A percentile compares a stretch with the other conserved stretches of the same genome.
Evolutionary conservation across 371 early-diverging fungal genomes (phyloP).

Genomic region (Circinella umbellata): DNA sequence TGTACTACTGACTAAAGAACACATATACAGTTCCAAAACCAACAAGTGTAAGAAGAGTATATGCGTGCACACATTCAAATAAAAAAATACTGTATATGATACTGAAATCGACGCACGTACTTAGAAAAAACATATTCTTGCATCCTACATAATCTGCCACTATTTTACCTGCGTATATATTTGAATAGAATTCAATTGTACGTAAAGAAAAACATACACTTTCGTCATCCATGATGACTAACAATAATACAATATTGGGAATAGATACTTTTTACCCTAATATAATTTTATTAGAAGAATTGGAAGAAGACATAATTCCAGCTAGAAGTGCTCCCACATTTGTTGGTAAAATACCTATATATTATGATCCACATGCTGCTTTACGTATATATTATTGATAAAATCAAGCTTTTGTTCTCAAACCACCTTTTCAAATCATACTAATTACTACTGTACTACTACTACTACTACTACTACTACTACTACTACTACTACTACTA

Average conservation of each 20-base stretch:
- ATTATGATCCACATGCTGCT: not conserved
- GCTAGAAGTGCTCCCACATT: not conserved
- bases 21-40: not conserved
- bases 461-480: too few relatives aligned
- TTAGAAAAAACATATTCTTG: not conserved
- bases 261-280: not conserved
- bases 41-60: not conserved
- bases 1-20: not conserved
- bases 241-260: not conserved
- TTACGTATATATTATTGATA: not conserved
- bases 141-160: not conserved
- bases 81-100: not conserved
- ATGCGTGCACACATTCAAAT: not conserved
- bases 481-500: too few relatives aligned
- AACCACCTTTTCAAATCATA: not conserved
- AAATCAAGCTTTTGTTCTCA: not conserved
- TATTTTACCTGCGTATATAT: not conserved
- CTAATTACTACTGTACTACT: not conserved
- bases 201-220: too few relatives aligned
- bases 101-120: not conserved
- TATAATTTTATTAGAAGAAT: not conserved
- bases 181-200: too few relatives aligned
- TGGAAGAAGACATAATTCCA: not conserved
- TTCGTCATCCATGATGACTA: too few relatives aligned
- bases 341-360: not conserved